phyloP scores from a whole-genome alignment of 2,329 filamentous ascomycete genomes.

The Trichoderma sp. region DNA sequence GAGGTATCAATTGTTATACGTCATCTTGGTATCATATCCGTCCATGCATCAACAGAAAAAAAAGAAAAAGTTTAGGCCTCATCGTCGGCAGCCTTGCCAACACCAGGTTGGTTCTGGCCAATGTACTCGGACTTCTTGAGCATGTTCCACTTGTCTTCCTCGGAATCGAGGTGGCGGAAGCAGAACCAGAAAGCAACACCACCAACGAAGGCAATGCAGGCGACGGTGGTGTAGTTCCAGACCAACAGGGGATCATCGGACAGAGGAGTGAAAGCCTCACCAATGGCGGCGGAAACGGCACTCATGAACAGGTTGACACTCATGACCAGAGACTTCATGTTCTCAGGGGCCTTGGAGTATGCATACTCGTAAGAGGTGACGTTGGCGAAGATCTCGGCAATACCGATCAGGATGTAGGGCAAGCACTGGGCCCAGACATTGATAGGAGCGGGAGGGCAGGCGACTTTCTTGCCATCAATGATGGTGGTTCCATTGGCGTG shows the following conservation, averaged over 20 bases:
- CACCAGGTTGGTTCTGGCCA: conserved; percentile 45
- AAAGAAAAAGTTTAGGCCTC: conserved; percentile 9
- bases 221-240: conserved; percentile 72
- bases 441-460: conserved; percentile 62
- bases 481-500: conserved; percentile 47
- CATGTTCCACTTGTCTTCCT: conserved; percentile 73
- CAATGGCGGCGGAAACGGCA: conserved; percentile 69
- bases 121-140: conserved; percentile 51
- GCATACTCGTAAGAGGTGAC: conserved; percentile 72
- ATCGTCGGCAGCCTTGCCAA: conserved; percentile 34
- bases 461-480: conserved; percentile 39
- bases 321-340: conserved; percentile 79
- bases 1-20: conserved; percentile 12
- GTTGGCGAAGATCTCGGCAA: conserved; percentile 59
- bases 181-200: conserved; percentile 69
- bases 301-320: conserved; percentile 72
- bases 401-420: conserved; percentile 55
- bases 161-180: conserved; percentile 65
- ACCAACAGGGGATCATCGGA: conserved; percentile 67
- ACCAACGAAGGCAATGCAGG: conserved; percentile 64
- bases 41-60: background rate
- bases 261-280: conserved; percentile 68
- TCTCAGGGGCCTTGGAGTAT: conserved; percentile 75
- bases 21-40: conserved; percentile 28
- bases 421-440: conserved; percentile 65